These are phyloP conservation scores for Alliaria petiolata DNA, from an alignment of 345 rosid species.

Conservation along the genomic window DNA sequence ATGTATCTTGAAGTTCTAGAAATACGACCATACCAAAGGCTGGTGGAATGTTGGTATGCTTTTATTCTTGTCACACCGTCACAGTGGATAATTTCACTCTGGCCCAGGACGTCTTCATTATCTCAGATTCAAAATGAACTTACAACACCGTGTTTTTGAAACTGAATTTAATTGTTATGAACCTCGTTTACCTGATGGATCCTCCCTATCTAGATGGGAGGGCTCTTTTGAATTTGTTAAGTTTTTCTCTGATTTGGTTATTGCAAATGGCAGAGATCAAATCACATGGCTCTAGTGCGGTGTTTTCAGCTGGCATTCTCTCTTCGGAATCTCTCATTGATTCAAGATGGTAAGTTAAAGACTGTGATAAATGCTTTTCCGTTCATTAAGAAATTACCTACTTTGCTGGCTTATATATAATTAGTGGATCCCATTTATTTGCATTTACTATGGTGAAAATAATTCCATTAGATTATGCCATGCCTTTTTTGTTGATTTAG, in stretches of 20 bases:
- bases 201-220: not conserved
- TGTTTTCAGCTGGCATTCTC: slow-evolving; percentile 91
- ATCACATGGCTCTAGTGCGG: slow-evolving; percentile 68
- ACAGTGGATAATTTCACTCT: not conserved
- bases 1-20: not conserved
- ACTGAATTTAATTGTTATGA: not conserved
- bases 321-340: slow-evolving; percentile 67
- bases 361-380: not conserved
- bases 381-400: not conserved
- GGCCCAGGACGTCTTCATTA: not conserved
- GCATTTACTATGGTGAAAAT: not conserved
- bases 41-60: not conserved
- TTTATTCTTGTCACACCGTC: not conserved
- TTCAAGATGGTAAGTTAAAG: slow-evolving; percentile 54
- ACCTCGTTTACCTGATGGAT: not conserved
- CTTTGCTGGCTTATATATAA: not conserved
- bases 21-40: slow-evolving; percentile 2
- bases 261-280: slow-evolving; percentile 62
- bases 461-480: not conserved
- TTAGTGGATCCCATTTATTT: not conserved
- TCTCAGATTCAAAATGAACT: not conserved
- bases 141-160: not conserved
- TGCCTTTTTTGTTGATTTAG: not conserved
- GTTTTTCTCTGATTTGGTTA: slow-evolving; percentile 7
- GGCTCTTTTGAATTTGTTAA: not conserved